Conservation (phyloP, 768 basidiomycete genomes). For the Kwoniella pini region DNA sequence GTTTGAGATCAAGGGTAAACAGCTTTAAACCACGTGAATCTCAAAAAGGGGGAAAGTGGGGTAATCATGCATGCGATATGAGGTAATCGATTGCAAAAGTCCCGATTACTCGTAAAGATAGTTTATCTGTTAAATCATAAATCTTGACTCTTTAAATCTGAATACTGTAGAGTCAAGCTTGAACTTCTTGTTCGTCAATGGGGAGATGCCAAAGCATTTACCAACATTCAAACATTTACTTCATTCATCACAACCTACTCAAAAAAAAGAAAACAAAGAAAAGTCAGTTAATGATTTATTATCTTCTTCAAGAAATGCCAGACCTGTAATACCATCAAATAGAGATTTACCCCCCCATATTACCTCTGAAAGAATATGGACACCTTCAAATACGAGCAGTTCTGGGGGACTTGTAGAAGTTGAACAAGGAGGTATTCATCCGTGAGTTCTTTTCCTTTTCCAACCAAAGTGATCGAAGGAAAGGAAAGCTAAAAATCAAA, state of each 20-base stretch:
- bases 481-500: not conserved
- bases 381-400: not conserved
- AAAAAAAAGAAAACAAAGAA: slow-evolving; percentile 5
- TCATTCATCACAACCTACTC: slow-evolving; percentile 13
- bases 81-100: too few species aligned
- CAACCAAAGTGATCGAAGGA: too few species aligned
- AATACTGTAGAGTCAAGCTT: not conserved
- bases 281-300: slow-evolving; percentile 39
- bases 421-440: slow-evolving; percentile 31
- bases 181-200: not conserved
- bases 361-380: slow-evolving; percentile 18
- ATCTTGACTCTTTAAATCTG: too few species aligned
- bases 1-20: not conserved
- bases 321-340: not conserved
- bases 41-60: slow-evolving; percentile 10
- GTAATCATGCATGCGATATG: not conserved
- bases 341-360: too few species aligned
- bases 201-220: slow-evolving; percentile 43
- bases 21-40: not conserved
- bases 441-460: slow-evolving; percentile 35
- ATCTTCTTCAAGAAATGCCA: slow-evolving; percentile 16
- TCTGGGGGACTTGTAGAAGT: slow-evolving; percentile 21
- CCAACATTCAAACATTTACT: slow-evolving; percentile 46
- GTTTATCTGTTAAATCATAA: too few species aligned
- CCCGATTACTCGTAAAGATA: too few species aligned